Evolutionary conservation across 1,284 basidiomycete genomes (phyloP), one percentile per base, ranked within the genome.

Genomic region (Heterobasidion parviporum): DNA sequence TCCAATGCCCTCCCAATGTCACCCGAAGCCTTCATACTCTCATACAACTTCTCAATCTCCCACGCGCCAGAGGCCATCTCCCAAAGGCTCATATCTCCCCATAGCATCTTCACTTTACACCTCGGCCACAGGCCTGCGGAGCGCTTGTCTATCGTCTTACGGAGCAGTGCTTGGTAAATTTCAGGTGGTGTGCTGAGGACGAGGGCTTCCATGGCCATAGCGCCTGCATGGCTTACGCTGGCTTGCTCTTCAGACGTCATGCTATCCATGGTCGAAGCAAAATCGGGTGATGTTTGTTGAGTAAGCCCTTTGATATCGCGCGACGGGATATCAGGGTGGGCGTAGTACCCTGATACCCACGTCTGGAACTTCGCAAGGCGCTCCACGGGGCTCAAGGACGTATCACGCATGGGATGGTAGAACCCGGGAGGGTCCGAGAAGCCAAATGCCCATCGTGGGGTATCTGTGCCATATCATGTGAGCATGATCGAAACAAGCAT

Each of bases 41-140:
- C 26, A n/a, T 33, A 44, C 43, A 44, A 16, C 15, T 7, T 16
- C 43, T 44, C 15, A 14, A 44, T 16, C 5, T 16, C 43, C 43
- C 43, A 44, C 43, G 15, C 14, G 15, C 15, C 43, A 16, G 16
- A 15, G 43, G 16, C 16, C 43, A 44, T 44, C 16, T 44, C 43
- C 43, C 43, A 44, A 14, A 44, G 43, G 43, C 43, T 44, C 15
- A 14, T 14, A 14, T 44, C 43, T 14, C 43, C 14, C 43, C 14
- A 3, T 8, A 47, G 8, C 38, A 65, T 65, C 6, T 7, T 44
- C 15, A 44, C 16, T 16, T 14, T 14, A 16, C 43, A 44, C 16
- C 43, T 14, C 14, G 43, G 43, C 43, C 43, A 44, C 15, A 44
- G 43, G 26, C 5, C 26, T 26, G 26, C 26, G 26, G 26, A 26